Conservation (phyloP, 352 stramenopile genomes). For the Phytophthora pisi region DNA sequence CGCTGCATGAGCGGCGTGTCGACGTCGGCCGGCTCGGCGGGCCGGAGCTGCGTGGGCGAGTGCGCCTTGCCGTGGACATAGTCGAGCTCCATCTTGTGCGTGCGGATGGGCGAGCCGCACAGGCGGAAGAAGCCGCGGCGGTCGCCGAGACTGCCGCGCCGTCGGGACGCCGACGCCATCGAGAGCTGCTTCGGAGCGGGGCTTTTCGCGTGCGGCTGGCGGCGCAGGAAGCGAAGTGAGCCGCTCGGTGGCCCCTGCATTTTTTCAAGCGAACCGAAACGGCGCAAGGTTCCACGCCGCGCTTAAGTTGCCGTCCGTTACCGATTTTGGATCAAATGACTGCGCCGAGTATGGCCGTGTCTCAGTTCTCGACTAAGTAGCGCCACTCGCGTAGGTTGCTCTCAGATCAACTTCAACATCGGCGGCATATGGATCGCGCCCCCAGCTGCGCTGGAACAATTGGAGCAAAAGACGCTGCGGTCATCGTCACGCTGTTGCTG, state of each 20-base stretch:
- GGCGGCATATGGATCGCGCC: slow-evolving; percentile 13
- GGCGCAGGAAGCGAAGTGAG: slow-evolving; percentile 36
- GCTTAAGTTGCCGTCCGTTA: slow-evolving; percentile 33
- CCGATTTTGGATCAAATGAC: background rate
- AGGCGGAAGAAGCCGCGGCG: slow-evolving; percentile 67
- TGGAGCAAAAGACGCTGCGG: background rate
- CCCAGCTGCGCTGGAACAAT: slow-evolving; percentile 34
- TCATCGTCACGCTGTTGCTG: background rate
- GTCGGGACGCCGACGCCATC: slow-evolving; percentile 34
- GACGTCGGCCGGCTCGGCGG: slow-evolving; percentile 35
- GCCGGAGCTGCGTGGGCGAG: slow-evolving; percentile 40
- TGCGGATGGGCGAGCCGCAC: slow-evolving; percentile 82
- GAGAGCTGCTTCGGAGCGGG: background rate
- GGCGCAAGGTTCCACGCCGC: slow-evolving; percentile 6
- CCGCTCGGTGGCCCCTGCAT: slow-evolving; percentile 5
- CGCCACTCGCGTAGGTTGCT: slow-evolving; percentile 15
- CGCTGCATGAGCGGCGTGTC: slow-evolving; percentile 35
- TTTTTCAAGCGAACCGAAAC: slow-evolving; percentile 29
- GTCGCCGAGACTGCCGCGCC: slow-evolving; percentile 29
- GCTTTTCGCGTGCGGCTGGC: slow-evolving; percentile 25
- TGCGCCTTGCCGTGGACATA: slow-evolving; percentile 43
- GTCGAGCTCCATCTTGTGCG: slow-evolving; percentile 54
- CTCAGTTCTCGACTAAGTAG: slow-evolving; percentile 3
- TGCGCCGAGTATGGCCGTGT: background rate
- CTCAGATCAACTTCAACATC: slow-evolving; percentile 30